A percentile compares a stretch with the other conserved stretches of the same genome.
phyloP scores from a whole-genome alignment of 139 green algal species.

The Ostreobium quekettii region DNA sequence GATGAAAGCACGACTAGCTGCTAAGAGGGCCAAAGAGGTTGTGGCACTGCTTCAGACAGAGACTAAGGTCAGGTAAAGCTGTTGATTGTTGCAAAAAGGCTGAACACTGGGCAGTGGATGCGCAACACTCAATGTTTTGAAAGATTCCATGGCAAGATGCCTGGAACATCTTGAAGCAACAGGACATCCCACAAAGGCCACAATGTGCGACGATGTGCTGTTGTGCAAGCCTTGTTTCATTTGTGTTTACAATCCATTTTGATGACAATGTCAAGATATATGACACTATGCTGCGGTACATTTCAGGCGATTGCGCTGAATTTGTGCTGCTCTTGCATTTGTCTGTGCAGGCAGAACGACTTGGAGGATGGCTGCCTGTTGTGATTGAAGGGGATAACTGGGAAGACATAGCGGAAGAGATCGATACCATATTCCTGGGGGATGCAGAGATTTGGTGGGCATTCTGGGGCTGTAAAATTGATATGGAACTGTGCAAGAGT shows the following conservation, averaged over 20 bases:
- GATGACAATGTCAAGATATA: neutral
- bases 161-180: neutral
- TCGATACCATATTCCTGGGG: slow-evolving; percentile 75
- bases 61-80: slow-evolving; percentile 9
- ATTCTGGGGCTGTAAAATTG: neutral
- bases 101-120: neutral
- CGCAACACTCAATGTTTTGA: neutral
- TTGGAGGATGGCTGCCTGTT: slow-evolving; percentile 57
- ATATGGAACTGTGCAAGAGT: neutral
- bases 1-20: slow-evolving; percentile 2
- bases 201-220: too few relatives aligned
- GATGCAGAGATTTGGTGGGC: slow-evolving; percentile 76
- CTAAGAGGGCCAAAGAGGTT: slow-evolving; percentile 12
- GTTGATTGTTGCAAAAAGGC: slow-evolving; percentile 17
- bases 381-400: slow-evolving; percentile 51
- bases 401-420: slow-evolving; percentile 65
- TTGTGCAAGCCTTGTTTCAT: too few relatives aligned
- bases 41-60: slow-evolving; percentile 7
- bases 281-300: neutral
- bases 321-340: slow-evolving; percentile 5
- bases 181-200: too few relatives aligned
- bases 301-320: neutral
- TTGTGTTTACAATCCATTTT: neutral
- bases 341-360: slow-evolving; percentile 16
- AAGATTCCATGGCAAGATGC: neutral